Base-by-base conservation (phyloP, 225 moss, liverwort and hornwort genomes). In the Pleurozium schreberi region DNA sequence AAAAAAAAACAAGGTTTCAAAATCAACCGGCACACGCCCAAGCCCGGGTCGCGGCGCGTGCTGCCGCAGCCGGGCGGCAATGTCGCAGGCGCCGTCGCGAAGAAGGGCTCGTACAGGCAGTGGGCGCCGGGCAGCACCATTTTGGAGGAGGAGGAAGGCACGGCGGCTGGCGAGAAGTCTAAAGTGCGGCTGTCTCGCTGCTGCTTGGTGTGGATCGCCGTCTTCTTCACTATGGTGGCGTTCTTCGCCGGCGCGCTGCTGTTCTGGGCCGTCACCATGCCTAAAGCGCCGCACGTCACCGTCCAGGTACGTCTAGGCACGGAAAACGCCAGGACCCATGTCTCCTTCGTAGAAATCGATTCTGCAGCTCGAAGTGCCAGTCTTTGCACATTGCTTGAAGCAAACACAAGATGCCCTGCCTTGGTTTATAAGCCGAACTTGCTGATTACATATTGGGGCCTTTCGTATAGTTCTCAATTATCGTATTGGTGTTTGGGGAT, bases 261-360 rank as follows among this genome's bases (percentile, higher is more conserved):
- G 22, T 98, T 96, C 92, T 98, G 98, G 98, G 92, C 93, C 36
- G 94, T 87, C 4, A 96, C 96, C 45, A 96, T 94, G 90, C 98
- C 98, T 52, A 94, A 96, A 71, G 70, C 94, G 49, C 98, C 96
- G 28, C 90, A 90, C 33, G 86, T 96, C 61, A 61, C 92, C 30
- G 95, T 98, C 18, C 91, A 93, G 96, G 97, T 97, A 87, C 12
- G 60, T 80, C 20, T 13, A 20, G 20, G 80, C 80, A 42, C 30
- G 11, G 59, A 6, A 55, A 55, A 38, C 38, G 23, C 43, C 33
- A 45, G 42, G 14, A 14, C 7, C 33, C 8, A 38, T 47, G 64
- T 16, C 23, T 36, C 3, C 49, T 66, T 42, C 83, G 33, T 65
- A 9, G 23, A 49, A 34, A 0, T 22, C 15, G 5, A 38, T 19